Base-by-base conservation (phyloP, 371 early-diverging fungal genomes). In the Amoeboaphelidium occidentale region DNA sequence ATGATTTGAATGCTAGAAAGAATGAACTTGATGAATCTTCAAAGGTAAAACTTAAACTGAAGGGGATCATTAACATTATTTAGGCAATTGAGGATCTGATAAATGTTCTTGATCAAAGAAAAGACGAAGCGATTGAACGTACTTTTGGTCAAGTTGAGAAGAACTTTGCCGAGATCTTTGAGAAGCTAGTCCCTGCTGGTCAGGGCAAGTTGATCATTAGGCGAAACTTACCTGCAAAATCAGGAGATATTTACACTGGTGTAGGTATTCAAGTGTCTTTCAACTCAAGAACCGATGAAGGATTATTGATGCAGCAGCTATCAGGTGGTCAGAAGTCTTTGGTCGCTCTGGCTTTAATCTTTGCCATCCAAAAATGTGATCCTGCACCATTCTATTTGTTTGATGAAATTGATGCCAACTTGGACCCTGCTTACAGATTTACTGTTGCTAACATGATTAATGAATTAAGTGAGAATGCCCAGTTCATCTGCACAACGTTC, bases 361-460 rank as follows among this genome's bases (percentile, higher is more conserved):
- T 99, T 66, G 87, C 98, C 2, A 94, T 99, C 54, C 99, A 99
- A 65, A 74, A 77, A 54, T 88, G 91, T 61, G 97, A 97, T 55
- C 96, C 94, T 20, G 93, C 97, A 39, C 98, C 99, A 2, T 98
- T 99, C 62, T 99, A 98, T 63, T 68, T 99, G 53, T 96, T 99
- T 76, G 99, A 99, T 70, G 99, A 99, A 69, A 92, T 98, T 65
- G 99, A 99, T 71, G 98, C 99, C 26, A 97, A 94, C 51, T 66
- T 99, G 26, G 99, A 99, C 66, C 85, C 90, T 13, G 86, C 79
- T 51, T 89, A 97, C 58, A 75, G 97, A 27, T 78, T 82, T 0
- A 79, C 91, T 2, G 87, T 97, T 20, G 97, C 97, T 23, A 73
- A 69, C 27, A 84, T 92, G 90, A 80, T 96, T 52, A 78, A 86